These are phyloP conservation scores for Omphalea diandra DNA, from an alignment of 441 rosid species.

Conservation along the genomic window DNA sequence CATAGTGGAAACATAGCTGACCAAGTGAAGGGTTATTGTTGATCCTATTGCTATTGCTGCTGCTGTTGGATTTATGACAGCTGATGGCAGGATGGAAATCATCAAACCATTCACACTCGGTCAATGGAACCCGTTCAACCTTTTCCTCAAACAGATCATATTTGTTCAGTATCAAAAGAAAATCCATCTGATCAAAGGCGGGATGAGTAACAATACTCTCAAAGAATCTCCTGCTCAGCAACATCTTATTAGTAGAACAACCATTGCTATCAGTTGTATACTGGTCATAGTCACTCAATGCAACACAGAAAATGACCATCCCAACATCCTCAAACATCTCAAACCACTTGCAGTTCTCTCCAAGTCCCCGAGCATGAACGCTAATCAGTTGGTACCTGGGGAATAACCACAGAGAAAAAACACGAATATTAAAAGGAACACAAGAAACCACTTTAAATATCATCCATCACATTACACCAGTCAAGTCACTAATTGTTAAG, in stretches of 20 bases:
- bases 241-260: conserved; percentile 59
- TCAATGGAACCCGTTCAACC: conserved; percentile 65
- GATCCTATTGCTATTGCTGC: conserved; percentile 53
- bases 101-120: conserved; percentile 82
- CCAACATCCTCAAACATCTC: conserved; percentile 99
- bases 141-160: conserved; percentile 82
- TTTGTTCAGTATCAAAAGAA: conserved; percentile 85
- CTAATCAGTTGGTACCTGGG: conserved; percentile 91
- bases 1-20: conserved; percentile 76
- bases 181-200: conserved; percentile 83
- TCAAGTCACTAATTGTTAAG: not conserved
- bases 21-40: conserved; percentile 70
- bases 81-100: conserved; percentile 84
- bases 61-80: conserved; percentile 47
- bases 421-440: not conserved
- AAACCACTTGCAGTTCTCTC: conserved; percentile 95
- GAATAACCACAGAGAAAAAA: conserved; percentile 8
- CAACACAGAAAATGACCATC: conserved; percentile 77
- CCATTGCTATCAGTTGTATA: conserved; percentile 51
- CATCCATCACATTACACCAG: not conserved
- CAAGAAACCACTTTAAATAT: not conserved
- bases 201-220: conserved; percentile 87
- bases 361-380: conserved; percentile 78
- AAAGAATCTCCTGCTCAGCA: conserved; percentile 68
- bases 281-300: conserved; percentile 86